Evolutionary conservation across 371 early-diverging fungal species (phyloP).

Genomic region (Mortierella sp.): DNA sequence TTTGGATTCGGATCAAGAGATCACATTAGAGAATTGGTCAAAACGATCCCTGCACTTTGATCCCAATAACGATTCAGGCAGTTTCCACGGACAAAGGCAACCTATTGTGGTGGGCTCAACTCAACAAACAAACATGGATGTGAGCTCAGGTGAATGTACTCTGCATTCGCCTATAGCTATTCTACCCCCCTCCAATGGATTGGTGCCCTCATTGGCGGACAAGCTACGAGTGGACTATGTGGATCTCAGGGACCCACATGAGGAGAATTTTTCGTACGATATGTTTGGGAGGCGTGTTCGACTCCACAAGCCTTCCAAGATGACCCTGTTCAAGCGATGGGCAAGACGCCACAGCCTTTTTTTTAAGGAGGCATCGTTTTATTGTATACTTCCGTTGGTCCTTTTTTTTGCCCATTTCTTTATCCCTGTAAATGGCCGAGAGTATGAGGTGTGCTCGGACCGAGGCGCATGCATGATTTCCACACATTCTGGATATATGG

Average conservation of each 20-base stretch:
- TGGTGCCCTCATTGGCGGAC: conserved; percentile 12
- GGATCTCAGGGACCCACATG: conserved; percentile 9
- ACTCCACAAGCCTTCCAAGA: too few species aligned
- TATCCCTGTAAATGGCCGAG: conserved; percentile 4
- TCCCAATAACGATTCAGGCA: neutral
- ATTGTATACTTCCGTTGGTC: conserved; percentile 9
- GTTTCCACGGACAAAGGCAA: neutral
- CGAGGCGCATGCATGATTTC: conserved; percentile 30
- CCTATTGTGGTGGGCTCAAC: neutral
- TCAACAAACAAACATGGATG: neutral
- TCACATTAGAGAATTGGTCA: conserved; percentile 12
- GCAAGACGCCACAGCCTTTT: neutral
- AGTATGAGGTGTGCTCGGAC: conserved; percentile 19
- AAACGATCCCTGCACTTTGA: conserved; percentile 4
- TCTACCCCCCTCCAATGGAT: neutral
- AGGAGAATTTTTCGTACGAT: conserved; percentile 22
- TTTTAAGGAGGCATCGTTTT: conserved; percentile 6
- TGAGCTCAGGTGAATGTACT: neutral
- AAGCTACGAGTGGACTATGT: conserved; percentile 13
- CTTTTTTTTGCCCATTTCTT: conserved; percentile 5
- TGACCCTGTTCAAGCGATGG: conserved; percentile 6
- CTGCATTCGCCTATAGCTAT: neutral
- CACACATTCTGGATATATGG: neutral
- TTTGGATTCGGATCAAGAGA: neutral
- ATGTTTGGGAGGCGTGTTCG: conserved; percentile 10